Conservation (phyloP, 1,139 yeast genomes). For the Yamadazyma oceani region DNA sequence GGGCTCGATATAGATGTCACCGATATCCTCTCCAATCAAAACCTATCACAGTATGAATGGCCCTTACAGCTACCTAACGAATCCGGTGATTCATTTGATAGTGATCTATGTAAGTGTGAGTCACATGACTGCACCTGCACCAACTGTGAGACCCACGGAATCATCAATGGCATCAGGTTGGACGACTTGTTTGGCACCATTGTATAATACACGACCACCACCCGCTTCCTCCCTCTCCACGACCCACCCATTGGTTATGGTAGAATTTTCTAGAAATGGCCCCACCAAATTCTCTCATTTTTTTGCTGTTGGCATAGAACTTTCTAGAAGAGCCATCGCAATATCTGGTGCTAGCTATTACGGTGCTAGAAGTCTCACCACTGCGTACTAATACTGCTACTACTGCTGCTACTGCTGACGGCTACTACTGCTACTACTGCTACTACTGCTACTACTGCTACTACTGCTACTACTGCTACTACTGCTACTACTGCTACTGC, state of each 20-base stretch:
- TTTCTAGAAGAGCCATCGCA: slow-evolving; percentile 12
- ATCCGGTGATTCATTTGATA: too few relatives aligned
- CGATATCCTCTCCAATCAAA: not conserved
- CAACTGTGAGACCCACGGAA: slow-evolving; percentile 57
- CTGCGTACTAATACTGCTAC: too few relatives aligned
- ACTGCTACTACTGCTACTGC: too few relatives aligned
- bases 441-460: too few relatives aligned
- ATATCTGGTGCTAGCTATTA: too few relatives aligned
- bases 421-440: too few relatives aligned
- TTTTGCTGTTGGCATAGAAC: too few relatives aligned
- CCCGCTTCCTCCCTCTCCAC: too few relatives aligned
- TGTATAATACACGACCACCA: not conserved
- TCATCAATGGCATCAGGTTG: slow-evolving; percentile 47
- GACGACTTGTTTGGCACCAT: slow-evolving; percentile 32
- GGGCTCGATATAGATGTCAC: not conserved
- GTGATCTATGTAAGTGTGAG: slow-evolving; percentile 41
- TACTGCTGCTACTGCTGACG: too few relatives aligned
- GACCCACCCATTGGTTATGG: not conserved
- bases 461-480: too few relatives aligned
- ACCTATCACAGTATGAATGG: not conserved
- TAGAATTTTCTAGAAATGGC: slow-evolving; percentile 1
- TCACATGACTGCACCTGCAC: slow-evolving; percentile 49
- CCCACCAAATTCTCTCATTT: not conserved
- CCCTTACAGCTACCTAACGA: not conserved
- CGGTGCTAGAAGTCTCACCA: too few relatives aligned